phyloP scores from a whole-genome alignment of 805 yeast genomes.

The Candida rishiriensis region DNA sequence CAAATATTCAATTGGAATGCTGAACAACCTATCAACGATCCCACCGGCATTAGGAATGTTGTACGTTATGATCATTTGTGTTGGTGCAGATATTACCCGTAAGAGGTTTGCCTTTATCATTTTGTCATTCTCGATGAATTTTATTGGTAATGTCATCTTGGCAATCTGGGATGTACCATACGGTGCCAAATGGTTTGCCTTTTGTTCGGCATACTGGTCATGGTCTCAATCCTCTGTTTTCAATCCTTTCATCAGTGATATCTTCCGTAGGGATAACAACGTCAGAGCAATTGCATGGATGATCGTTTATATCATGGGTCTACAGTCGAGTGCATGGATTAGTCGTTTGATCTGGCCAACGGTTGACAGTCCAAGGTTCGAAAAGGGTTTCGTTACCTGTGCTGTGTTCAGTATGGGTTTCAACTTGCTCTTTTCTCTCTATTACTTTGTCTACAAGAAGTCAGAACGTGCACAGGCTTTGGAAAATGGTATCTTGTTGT shows the following conservation, averaged over 20 bases:
- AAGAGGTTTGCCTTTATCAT: slow-evolving; percentile 52
- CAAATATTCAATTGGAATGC: slow-evolving; percentile 37
- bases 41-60: slow-evolving; percentile 59
- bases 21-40: slow-evolving; percentile 48
- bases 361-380: slow-evolving; percentile 51
- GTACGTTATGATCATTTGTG: slow-evolving; percentile 41
- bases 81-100: slow-evolving; percentile 49
- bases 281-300: slow-evolving; percentile 54
- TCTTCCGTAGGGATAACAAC: slow-evolving; percentile 52
- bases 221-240: slow-evolving; percentile 63
- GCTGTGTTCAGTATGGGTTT: slow-evolving; percentile 35
- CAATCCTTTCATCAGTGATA: slow-evolving; percentile 55
- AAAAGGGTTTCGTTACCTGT: slow-evolving; percentile 48
- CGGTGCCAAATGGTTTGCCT: slow-evolving; percentile 63
- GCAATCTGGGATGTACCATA: slow-evolving; percentile 57
- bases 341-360: slow-evolving; percentile 38
- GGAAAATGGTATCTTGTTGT: slow-evolving; percentile 45
- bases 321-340: slow-evolving; percentile 33
- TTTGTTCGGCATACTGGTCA: slow-evolving; percentile 53
- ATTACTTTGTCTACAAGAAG: slow-evolving; percentile 40
- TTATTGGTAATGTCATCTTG: slow-evolving; percentile 48
- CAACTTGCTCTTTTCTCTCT: slow-evolving; percentile 14
- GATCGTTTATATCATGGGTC: slow-evolving; percentile 48
- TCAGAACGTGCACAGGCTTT: slow-evolving; percentile 44
- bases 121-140: slow-evolving; percentile 49